phyloP scores from a whole-genome alignment of 768 basidiomycete species.

The Rhizopogon sp. region DNA sequence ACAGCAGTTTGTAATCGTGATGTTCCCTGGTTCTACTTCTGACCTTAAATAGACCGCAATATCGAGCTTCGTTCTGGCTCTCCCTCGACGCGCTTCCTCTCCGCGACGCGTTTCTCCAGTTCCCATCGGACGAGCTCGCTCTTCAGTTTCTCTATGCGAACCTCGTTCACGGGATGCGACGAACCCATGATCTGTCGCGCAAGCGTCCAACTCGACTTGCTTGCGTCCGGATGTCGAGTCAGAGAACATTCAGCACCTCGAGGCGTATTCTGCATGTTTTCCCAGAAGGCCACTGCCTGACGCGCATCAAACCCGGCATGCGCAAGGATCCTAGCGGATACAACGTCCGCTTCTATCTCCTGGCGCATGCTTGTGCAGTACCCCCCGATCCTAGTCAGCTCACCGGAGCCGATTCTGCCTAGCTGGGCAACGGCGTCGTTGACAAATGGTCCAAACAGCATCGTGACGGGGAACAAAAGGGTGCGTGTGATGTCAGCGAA shows the following conservation, averaged over 20 bases:
- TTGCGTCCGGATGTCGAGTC: conserved; percentile 7
- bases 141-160: conserved; percentile 35
- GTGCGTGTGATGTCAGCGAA: conserved; percentile 71
- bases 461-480: conserved; percentile 82
- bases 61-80: conserved; percentile 12
- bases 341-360: conserved; percentile 91
- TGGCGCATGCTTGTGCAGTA: conserved; percentile 77
- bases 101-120: conserved; percentile 25
- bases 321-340: conserved; percentile 85
- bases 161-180: conserved; percentile 41
- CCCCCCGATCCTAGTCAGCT: conserved; percentile 67
- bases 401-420: conserved; percentile 71
- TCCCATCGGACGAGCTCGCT: conserved; percentile 45
- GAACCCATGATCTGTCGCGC: conserved; percentile 29
- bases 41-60: neutral
- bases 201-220: conserved; percentile 11
- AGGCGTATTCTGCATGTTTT: conserved; percentile 38
- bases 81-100: conserved; percentile 16
- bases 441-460: conserved; percentile 91
- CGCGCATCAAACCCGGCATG: conserved; percentile 89
- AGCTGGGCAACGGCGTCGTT: conserved; percentile 88
- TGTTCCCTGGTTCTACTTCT: neutral
- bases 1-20: neutral
- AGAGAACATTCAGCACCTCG: conserved; percentile 17
- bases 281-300: conserved; percentile 80